Evolutionary conservation across 192 early-diverging fungal species (phyloP), one percentile per base, ranked within the genome.

Genomic region (Cladochytrium replicatum): DNA sequence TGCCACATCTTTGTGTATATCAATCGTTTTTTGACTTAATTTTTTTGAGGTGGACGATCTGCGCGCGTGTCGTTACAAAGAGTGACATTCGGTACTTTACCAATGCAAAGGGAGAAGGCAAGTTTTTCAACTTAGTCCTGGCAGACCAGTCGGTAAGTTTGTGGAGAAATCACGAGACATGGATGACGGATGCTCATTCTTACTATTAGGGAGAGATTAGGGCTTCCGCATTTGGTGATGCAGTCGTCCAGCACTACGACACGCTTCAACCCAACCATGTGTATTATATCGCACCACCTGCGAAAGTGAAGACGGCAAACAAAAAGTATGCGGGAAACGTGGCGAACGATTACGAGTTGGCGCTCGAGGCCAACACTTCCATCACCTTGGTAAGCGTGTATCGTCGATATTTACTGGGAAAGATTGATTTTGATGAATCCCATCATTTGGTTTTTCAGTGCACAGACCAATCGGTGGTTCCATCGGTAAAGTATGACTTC

Each of bases 181-280:
- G n/a, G n/a, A n/a, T n/a, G n/a, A n/a, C n/a, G n/a, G n/a, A n/a
- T n/a, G n/a, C n/a, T n/a, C n/a, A n/a, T n/a, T n/a, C n/a, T n/a
- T n/a, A n/a, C n/a, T n/a, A n/a, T n/a, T 56, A 88, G 85, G 82
- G 89, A 34, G 93, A 97, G 56, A 97, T 99, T 54, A 81, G 86
- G 37, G 93, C 86, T 4, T 96, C 95, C 1, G 82, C 63, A 13
- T 99, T 99, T 63, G 91, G 83, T 30, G 86, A 91, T 34, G 77
- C 86, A 42, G 90, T 87, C 1, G 83, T 84, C 52, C 61, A 68
- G 21, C 74, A 86, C 49, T 89, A 82, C 46, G 67, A 86, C 17
- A n/a, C 87, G 24, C 58, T 99, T 17, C 69, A 91, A 40, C 81
- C 84, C 6, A 83, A 79, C 26, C 48, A 72, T 52, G 63, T 86